phyloP scores from a whole-genome alignment of 345 rosid genomes.

The Reutealis trisperma region DNA sequence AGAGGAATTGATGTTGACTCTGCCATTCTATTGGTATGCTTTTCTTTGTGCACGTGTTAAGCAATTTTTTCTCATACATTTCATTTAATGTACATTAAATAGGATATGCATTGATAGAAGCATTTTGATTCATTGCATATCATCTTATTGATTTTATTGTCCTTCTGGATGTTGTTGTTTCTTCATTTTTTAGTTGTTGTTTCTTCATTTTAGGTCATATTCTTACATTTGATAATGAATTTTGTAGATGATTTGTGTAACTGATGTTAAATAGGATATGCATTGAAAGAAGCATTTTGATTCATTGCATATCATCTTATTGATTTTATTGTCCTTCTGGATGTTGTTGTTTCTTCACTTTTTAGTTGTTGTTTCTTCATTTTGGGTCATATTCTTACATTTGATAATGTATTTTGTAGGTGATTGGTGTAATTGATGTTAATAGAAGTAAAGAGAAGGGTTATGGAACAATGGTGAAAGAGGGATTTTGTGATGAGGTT shows the following conservation, averaged over 20 bases:
- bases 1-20: background rate
- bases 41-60: background rate
- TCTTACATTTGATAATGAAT: background rate
- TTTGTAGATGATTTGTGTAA: constrained; percentile 79
- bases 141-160: background rate
- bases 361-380: constrained; percentile 14
- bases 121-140: background rate
- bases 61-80: background rate
- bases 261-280: constrained; percentile 41
- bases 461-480: constrained; percentile 83
- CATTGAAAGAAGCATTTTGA: background rate
- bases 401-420: constrained; percentile 41
- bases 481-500: constrained; percentile 94
- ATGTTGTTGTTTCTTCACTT: background rate
- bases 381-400: background rate
- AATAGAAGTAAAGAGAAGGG: constrained; percentile 82
- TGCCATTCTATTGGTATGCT: background rate
- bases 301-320: background rate
- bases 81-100: background rate
- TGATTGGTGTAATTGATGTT: constrained; percentile 84
- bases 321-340: background rate
- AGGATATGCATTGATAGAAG: background rate
- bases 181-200: too few species aligned
- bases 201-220: background rate
- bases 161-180: background rate